Evolutionary conservation across 2,329 filamentous ascomycete species (phyloP).

Genomic region (Fusarium udum): DNA sequence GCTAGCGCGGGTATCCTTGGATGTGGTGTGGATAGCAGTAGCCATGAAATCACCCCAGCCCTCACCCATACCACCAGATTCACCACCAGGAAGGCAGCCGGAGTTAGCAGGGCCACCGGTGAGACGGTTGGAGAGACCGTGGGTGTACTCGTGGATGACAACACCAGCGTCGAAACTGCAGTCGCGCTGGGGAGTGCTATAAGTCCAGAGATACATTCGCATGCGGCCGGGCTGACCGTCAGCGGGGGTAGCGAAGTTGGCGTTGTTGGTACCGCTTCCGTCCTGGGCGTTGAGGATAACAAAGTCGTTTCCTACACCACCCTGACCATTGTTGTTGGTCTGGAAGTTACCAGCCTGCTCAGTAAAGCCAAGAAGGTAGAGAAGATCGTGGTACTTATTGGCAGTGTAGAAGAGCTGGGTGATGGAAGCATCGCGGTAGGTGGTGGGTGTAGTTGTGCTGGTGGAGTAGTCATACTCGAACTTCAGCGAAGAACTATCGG

Average conservation of each 20-base stretch:
- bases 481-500: conserved; percentile 48
- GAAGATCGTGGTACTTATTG: conserved; percentile 68
- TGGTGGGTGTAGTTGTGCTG: conserved; percentile 46
- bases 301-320: conserved; percentile 61
- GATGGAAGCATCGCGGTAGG: conserved; percentile 64
- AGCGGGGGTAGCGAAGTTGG: conserved; percentile 64
- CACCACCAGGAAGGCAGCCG: conserved; percentile 57
- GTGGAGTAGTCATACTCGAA: conserved; percentile 60
- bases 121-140: conserved; percentile 65
- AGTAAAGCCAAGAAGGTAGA: conserved; percentile 66
- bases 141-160: conserved; percentile 68
- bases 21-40: conserved; percentile 56
- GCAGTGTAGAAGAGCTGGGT: conserved; percentile 70
- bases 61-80: conserved; percentile 66
- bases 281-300: conserved; percentile 68
- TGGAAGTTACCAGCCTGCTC: conserved; percentile 70
- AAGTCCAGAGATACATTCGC: conserved; percentile 67
- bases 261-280: conserved; percentile 64
- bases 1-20: conserved; percentile 54
- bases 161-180: conserved; percentile 68
- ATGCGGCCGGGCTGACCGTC: conserved; percentile 63
- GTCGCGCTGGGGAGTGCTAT: conserved; percentile 59
- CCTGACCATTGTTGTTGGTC: conserved; percentile 62
- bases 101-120: conserved; percentile 66
- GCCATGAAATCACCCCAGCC: conserved; percentile 68